A percentile compares a stretch with the other conserved stretches of the same genome.
These are phyloP conservation scores for Yarrowia porcina DNA, from an alignment of 805 yeast species.

Conservation along the genomic window DNA sequence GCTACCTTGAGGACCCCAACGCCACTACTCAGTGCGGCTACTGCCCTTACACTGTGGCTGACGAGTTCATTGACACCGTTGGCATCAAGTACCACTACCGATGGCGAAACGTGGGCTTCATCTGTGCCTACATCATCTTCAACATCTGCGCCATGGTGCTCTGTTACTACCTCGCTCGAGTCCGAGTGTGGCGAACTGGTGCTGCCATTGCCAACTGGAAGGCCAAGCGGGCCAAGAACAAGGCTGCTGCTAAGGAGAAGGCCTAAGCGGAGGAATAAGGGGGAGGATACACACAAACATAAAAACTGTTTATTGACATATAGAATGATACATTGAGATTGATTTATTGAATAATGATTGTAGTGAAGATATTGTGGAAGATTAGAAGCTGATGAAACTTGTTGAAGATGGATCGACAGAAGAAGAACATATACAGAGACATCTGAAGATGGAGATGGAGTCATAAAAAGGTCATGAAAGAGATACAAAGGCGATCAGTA, in stretches of 20 bases:
- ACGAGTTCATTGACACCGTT: conserved; percentile 45
- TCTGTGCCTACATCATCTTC: conserved; percentile 55
- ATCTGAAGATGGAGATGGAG: too few species aligned
- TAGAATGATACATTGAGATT: conserved; percentile 13
- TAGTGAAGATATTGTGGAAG: too few species aligned
- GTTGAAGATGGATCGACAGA: too few species aligned
- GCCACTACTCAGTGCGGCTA: conserved; percentile 45
- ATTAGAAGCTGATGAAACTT: too few species aligned
- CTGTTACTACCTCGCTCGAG: conserved; percentile 37
- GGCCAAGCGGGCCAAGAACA: conserved; percentile 22
- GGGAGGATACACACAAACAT: conserved; percentile 1
- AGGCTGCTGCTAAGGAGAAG: background rate
- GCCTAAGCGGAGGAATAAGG: background rate
- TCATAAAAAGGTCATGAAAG: too few species aligned
- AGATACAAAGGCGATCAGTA: too few species aligned
- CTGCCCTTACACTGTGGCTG: conserved; percentile 43
- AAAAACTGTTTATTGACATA: background rate
- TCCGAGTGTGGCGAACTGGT: conserved; percentile 28
- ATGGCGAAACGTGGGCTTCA: conserved; percentile 68
- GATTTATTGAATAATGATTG: background rate
- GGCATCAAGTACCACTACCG: conserved; percentile 47
- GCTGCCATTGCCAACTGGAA: conserved; percentile 21
- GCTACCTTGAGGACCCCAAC: conserved; percentile 55
- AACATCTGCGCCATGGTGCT: conserved; percentile 43
- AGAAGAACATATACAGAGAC: background rate